Percentiles rank a stretch among this genome's conserved stretches.
Conservation (phyloP, 352 stramenopile genomes). For the Phytophthora sp. region DNA sequence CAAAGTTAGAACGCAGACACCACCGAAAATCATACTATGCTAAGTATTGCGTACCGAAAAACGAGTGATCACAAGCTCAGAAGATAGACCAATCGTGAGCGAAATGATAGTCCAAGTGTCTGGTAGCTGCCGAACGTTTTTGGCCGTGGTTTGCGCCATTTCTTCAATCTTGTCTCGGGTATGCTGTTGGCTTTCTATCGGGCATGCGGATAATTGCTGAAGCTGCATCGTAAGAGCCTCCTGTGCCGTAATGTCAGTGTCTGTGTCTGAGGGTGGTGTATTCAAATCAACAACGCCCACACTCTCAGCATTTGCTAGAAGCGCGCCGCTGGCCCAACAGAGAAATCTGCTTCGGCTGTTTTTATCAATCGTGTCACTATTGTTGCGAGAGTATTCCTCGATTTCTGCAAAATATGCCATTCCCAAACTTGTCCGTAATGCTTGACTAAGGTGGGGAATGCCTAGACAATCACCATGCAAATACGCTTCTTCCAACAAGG, state of each 20-base stretch:
- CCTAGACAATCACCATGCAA: constrained; percentile 44
- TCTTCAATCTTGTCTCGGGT: constrained; percentile 13
- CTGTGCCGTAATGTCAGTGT: constrained; percentile 7
- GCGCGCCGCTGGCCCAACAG: constrained; percentile 39
- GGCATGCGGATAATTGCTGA: constrained; percentile 10
- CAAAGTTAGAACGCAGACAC: constrained; percentile 3
- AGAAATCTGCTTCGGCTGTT: constrained; percentile 21
- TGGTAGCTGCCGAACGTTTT: constrained; percentile 42
- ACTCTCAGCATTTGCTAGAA: constrained; percentile 45
- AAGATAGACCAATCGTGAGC: constrained; percentile 42
- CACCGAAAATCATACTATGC: background rate
- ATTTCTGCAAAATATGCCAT: constrained; percentile 53
- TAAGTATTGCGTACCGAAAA: constrained; percentile 33
- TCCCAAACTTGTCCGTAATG: constrained; percentile 50
- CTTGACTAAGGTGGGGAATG: constrained; percentile 52
- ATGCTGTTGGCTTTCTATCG: constrained; percentile 2
- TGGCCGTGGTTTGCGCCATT: constrained; percentile 15
- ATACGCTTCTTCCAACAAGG: constrained; percentile 54
- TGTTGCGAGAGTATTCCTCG: constrained; percentile 11
- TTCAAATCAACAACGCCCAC: constrained; percentile 17
- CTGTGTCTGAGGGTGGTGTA: background rate
- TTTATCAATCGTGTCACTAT: constrained; percentile 4
- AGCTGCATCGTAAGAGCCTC: constrained; percentile 30
- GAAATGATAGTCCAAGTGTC: constrained; percentile 52
- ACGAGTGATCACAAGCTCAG: constrained; percentile 55